Evolutionary conservation across 352 stramenopile species (phyloP).

Genomic region (Phytopythium vexans): DNA sequence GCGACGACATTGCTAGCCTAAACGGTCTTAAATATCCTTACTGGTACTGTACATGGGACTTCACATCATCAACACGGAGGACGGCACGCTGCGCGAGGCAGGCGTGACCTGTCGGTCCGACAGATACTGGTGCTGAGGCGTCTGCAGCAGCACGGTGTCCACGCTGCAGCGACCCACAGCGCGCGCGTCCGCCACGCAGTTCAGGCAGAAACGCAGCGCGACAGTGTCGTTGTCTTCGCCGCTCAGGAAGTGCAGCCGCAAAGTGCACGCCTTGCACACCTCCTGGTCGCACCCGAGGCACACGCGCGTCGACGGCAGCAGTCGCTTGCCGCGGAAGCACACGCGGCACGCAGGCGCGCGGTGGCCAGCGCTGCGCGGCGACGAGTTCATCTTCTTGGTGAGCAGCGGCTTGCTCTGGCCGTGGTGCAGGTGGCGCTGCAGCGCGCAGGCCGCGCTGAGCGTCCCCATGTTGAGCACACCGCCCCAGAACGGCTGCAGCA

Average conservation of each 20-base stretch:
- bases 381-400: conserved; percentile 5
- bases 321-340: conserved; percentile 23
- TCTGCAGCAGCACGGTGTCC: background rate
- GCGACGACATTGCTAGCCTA: too few species aligned
- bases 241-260: conserved; percentile 16
- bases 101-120: too few species aligned
- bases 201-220: conserved; percentile 13
- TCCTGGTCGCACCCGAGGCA: conserved; percentile 12
- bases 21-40: too few species aligned
- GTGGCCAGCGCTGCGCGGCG: background rate
- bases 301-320: conserved; percentile 16
- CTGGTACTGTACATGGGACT: too few species aligned
- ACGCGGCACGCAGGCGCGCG: conserved; percentile 16
- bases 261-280: conserved; percentile 17
- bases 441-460: conserved; percentile 17
- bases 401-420: conserved; percentile 8
- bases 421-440: conserved; percentile 15
- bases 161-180: background rate
- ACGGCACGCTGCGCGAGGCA: too few species aligned
- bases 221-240: conserved; percentile 6
- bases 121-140: too few species aligned
- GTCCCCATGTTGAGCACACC: conserved; percentile 21
- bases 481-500: conserved; percentile 20
- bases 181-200: conserved; percentile 17
- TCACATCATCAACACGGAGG: too few species aligned